Base-by-base conservation (phyloP, 2,329 filamentous ascomycete species). In the Boeremia lycopersici region DNA sequence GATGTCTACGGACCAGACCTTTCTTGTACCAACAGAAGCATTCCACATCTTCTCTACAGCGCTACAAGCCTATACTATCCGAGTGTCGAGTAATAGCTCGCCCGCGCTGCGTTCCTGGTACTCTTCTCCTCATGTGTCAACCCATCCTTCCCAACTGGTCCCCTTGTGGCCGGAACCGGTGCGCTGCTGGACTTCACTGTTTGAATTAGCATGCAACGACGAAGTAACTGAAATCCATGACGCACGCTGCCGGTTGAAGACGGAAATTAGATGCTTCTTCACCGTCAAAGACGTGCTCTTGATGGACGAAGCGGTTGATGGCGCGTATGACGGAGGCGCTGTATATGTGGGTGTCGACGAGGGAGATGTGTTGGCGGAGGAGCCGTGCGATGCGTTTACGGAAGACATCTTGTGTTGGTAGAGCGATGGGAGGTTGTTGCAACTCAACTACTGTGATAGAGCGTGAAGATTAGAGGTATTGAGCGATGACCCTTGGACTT, bases 181-280 rank as follows among this genome's bases (percentile, higher is more conserved):
- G 29, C 34, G 23, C 43, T 19, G 23, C 15, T 47, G 12, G 35
- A 40, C 9, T 33, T 39, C 26, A 50, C 52, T 55, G 5, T 23
- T 31, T 9, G 2, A 3, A 36, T 46, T 15, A 46, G 33, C 12
- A 19, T 35, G 6, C 6, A 9, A 12, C 31, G 19, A n/a, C 3
- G 15, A 13, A 7, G 12, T 6, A 2, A 9, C 5, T 9, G 11
- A 13, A n/a, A 8, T 26, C n/a, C 6, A 3, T 6, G 12, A 51
- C 54, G 29, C 35, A 65, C 64, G 26, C 19, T 59, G 61, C 6
- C 53, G 40, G 23, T 36, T 43, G 48, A 65, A 59, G 19, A 62
- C 39, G 19, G 56, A 53, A 1, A 42, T 19, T 7, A 68, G 44
- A 17, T 59, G 53, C 15, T 56, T 62, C 48, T 66, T 65, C 10